Percentiles rank a stretch among this genome's conserved stretches.
Evolutionary conservation across 2,329 filamentous ascomycete species (phyloP).

Genomic region (Capronia coronata): DNA sequence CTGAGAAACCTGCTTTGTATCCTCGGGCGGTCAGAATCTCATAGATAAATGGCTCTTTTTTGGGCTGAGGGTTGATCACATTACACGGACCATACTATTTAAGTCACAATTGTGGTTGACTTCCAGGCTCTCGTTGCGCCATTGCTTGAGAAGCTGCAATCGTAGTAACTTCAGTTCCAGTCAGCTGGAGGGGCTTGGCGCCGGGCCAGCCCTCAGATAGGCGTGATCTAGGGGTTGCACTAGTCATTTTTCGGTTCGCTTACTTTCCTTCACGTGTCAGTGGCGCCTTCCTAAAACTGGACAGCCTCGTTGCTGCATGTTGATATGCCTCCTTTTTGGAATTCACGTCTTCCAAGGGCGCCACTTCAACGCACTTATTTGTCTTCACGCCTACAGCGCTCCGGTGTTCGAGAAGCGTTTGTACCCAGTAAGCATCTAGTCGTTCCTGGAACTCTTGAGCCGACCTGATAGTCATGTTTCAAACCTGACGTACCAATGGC

Average conservation of each 20-base stretch:
- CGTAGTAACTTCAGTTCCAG: no score
- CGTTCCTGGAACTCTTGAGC: neutral
- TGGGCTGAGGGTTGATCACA: no score
- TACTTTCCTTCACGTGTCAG: neutral
- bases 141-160: no score
- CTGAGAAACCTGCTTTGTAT: no score
- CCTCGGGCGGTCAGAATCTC: no score
- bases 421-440: no score
- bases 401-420: neutral
- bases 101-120: no score
- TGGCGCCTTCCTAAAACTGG: neutral
- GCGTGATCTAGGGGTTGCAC: neutral
- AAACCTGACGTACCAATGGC: slow-evolving; percentile 5
- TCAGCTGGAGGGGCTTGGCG: neutral
- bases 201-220: neutral
- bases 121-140: no score
- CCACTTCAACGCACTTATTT: neutral
- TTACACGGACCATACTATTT: no score
- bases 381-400: neutral
- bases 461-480: neutral
- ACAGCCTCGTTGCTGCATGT: neutral
- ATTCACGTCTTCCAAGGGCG: neutral
- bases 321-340: neutral
- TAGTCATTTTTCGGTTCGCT: slow-evolving; percentile 3
- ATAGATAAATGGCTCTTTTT: no score